Evolutionary conservation across 2,329 filamentous ascomycete genomes (phyloP).

Genomic region (Malbranchea zuffiana): DNA sequence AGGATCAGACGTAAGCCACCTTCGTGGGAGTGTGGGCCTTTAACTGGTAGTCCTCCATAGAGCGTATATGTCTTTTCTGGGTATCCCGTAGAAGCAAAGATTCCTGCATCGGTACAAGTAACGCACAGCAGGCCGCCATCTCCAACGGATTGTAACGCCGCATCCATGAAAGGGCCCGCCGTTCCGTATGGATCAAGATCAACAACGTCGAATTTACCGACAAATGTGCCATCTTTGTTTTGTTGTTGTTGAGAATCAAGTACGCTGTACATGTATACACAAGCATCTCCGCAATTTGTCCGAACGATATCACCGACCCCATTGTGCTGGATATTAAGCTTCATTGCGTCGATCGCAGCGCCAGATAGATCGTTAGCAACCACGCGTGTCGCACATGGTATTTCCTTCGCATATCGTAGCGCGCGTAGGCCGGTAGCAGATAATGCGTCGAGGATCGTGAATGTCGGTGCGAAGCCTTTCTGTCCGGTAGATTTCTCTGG

Average conservation of each 20-base stretch:
- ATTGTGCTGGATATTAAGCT: conserved; percentile 77
- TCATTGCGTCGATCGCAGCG: conserved; percentile 68
- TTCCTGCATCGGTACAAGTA: conserved; percentile 90
- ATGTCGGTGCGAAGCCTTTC: conserved; percentile 38
- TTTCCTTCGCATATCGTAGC: conserved; percentile 79
- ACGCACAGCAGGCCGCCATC: conserved; percentile 88
- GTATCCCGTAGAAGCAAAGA: conserved; percentile 90
- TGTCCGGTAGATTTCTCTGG: conserved; percentile 15
- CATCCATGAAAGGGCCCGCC: conserved; percentile 83
- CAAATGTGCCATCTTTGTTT: conserved; percentile 24
- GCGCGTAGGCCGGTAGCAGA: conserved; percentile 89
- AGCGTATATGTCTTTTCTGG: conserved; percentile 85
- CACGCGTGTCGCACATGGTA: conserved; percentile 70
- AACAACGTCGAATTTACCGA: conserved; percentile 74
- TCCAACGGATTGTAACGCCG: conserved; percentile 73
- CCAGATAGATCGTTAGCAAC: conserved; percentile 83
- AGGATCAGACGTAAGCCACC: conserved; percentile 78
- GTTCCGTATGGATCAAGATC: conserved; percentile 95
- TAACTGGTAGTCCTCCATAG: conserved; percentile 84
- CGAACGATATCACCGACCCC: conserved; percentile 58
- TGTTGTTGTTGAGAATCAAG: conserved; percentile 36
- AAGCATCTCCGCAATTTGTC: conserved; percentile 68
- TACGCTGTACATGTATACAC: conserved; percentile 78
- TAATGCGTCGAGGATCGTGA: conserved; percentile 86
- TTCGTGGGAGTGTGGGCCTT: conserved; percentile 79